Evolutionary conservation across 2,329 filamentous ascomycete genomes (phyloP), one percentile per base, ranked within the genome.

Genomic region (Aspergillus sp.): DNA sequence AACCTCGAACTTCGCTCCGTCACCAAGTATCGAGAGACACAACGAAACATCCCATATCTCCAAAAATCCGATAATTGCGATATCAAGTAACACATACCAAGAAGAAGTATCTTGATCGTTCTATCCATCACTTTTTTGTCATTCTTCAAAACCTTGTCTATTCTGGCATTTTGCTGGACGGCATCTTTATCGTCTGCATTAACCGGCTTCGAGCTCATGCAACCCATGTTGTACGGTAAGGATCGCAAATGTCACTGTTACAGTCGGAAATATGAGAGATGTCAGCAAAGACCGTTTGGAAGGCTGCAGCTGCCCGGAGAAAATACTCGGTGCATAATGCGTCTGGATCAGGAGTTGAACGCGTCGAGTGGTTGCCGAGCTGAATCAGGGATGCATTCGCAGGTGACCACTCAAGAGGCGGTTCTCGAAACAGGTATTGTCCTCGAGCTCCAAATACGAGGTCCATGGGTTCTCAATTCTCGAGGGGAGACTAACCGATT

Each of bases 21-120:
- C 16, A 1, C 16, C 22, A 18, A 10, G 22, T 26, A 16, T 26
- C 12, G 10, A 4, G 6, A 20, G 50, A n/a, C 12, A 6, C 14
- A 7, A n/a, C 5, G 6, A n/a, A 42, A 42, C 3, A 42, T n/a
- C 11, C 31, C 10, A 36, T 5, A 9, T 36, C 6, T 36, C 31
- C 11, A 11, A 14, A 14, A 36, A 42, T 42, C 5, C 6, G 2
- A 16, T 42, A 42, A 42, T 16, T n/a, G 6, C 14, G 14, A n/a
- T 7, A n/a, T 6, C 6, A n/a, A n/a, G 24, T 31, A 46, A 11
- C 26, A 77, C 86, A 65, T 84, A 97, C 94, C 94, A 65, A 99
- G 84, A 67, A 99, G 83, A 67, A 99, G 81, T 65, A 99, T 87
- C 83, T 98, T 99, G 71, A 98, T 91, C 73, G 96, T 93, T 73